Evolutionary conservation across 352 stramenopile genomes (phyloP).

Genomic region (Phytophthora syringae): DNA sequence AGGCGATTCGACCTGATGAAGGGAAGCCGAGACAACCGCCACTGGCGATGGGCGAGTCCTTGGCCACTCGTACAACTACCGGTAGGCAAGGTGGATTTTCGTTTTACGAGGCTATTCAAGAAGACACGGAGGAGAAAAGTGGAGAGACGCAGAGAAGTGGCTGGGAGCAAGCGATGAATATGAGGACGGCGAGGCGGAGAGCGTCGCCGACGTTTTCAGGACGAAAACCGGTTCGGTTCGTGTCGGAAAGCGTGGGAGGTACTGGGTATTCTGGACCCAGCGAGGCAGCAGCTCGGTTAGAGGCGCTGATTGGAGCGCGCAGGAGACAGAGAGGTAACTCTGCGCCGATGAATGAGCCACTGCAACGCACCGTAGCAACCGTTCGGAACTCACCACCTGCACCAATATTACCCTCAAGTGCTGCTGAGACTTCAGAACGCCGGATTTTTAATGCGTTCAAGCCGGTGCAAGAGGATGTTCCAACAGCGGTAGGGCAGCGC

Average conservation of each 20-base stretch:
- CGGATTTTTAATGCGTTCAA: not conserved
- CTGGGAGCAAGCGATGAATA: constrained; percentile 9
- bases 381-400: not conserved
- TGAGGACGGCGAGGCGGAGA: constrained; percentile 3
- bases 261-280: constrained; percentile 13
- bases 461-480: not conserved
- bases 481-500: not conserved
- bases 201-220: constrained; percentile 25
- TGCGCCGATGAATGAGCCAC: not conserved
- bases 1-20: too few relatives aligned
- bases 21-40: constrained; percentile 19
- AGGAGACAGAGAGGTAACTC: constrained; percentile 18
- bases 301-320: constrained; percentile 30
- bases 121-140: constrained; percentile 11
- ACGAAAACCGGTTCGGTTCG: constrained; percentile 26
- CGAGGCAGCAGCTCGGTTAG: constrained; percentile 21
- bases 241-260: constrained; percentile 13
- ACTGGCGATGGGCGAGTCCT: constrained; percentile 21
- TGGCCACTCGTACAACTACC: constrained; percentile 10
- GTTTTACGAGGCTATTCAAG: constrained; percentile 22
- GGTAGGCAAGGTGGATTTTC: constrained; percentile 24
- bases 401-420: not conserved
- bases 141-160: not conserved
- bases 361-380: not conserved
- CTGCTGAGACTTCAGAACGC: not conserved